phyloP scores from a whole-genome alignment of 225 moss, liverwort and hornwort species.

The Sphagnum contortum region DNA sequence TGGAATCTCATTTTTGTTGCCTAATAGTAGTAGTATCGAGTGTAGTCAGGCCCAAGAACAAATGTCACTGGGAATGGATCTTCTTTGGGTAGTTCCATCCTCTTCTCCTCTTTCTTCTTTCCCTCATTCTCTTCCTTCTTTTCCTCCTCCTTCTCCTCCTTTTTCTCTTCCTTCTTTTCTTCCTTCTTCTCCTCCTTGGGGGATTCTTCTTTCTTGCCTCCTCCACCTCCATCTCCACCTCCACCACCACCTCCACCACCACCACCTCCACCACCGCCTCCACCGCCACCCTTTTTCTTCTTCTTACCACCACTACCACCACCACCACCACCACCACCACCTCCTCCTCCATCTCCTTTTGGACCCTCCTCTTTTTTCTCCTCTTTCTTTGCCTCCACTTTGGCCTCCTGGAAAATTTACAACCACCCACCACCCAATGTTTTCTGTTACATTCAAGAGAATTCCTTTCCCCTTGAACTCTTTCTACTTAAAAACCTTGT shows the following conservation, averaged over 20 bases:
- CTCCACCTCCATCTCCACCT: constrained; percentile 6
- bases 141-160: constrained; percentile 13
- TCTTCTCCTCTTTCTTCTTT: constrained; percentile 7
- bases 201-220: not conserved
- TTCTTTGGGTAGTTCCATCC: constrained; percentile 16
- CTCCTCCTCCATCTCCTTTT: not conserved
- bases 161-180: constrained; percentile 8
- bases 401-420: constrained; percentile 1
- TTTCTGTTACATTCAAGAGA: too few relatives aligned
- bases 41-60: constrained; percentile 50
- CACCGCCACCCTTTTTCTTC: constrained; percentile 10
- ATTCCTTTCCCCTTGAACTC: constrained; percentile 5
- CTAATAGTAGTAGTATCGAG: constrained; percentile 47
- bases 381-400: constrained; percentile 6
- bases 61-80: constrained; percentile 47
- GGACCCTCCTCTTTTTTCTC: not conserved
- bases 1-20: too few relatives aligned
- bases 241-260: constrained; percentile 16
- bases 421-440: too few relatives aligned
- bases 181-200: constrained; percentile 18
- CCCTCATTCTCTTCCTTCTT: constrained; percentile 16
- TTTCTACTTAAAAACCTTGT: too few relatives aligned
- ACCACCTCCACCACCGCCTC: constrained; percentile 7
- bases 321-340: constrained; percentile 13
- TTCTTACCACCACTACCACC: constrained; percentile 12